A percentile compares a stretch with the other conserved stretches of the same genome.
Conservation (phyloP, 768 basidiomycete genomes). For the Serendipita indica region DNA sequence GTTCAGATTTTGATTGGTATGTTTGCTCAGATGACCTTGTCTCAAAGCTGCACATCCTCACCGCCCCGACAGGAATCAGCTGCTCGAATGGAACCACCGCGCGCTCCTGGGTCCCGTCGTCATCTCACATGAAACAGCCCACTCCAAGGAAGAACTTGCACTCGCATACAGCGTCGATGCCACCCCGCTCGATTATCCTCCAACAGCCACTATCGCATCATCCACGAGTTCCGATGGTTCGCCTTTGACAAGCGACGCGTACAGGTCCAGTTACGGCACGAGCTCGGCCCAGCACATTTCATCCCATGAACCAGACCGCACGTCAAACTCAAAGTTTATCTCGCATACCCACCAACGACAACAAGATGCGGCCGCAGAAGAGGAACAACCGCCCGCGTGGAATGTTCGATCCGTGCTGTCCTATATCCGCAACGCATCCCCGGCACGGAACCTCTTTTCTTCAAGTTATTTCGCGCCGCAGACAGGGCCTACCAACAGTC, state of each 20-base stretch:
- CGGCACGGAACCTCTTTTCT: no score
- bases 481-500: no score
- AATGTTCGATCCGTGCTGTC: no score
- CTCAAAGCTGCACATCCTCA: neutral
- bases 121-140: neutral
- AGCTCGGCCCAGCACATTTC: neutral
- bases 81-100: neutral
- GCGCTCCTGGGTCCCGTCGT: neutral
- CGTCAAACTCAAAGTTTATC: no score
- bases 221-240: no score
- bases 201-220: neutral
- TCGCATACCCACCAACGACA: no score
- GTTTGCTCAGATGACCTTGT: neutral
- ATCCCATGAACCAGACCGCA: neutral
- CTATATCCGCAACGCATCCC: neutral
- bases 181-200: neutral
- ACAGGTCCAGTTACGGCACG: neutral
- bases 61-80: neutral
- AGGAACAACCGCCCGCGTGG: no score
- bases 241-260: slow-evolving; percentile 3
- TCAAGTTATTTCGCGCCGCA: no score
- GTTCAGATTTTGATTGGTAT: neutral
- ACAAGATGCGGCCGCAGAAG: no score
- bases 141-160: neutral
- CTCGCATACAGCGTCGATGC: neutral